Evolutionary conservation across 2,329 filamentous ascomycete genomes (phyloP).

Genomic region (Neonectria sp.): DNA sequence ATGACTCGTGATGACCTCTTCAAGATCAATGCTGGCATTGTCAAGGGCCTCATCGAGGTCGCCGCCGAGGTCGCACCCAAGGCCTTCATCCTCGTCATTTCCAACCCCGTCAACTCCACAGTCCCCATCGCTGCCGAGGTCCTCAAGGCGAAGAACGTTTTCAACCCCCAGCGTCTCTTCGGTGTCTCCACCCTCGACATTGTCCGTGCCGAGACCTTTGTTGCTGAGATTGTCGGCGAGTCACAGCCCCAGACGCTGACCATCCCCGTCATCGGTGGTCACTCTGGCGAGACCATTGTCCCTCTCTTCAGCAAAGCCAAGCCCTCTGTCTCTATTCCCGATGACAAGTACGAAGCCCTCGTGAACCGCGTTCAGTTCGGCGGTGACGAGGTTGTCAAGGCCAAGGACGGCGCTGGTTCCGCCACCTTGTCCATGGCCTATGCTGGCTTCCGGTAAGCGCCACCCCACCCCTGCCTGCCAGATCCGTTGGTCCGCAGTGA

Average conservation of each 20-base stretch:
- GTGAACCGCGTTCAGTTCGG: slow-evolving; percentile 98
- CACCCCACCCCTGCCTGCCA: neutral
- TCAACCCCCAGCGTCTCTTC: slow-evolving; percentile 96
- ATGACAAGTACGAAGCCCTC: slow-evolving; percentile 90
- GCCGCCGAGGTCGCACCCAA: slow-evolving; percentile 92
- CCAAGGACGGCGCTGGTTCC: slow-evolving; percentile 92
- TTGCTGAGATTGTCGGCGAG: slow-evolving; percentile 86
- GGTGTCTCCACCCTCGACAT: slow-evolving; percentile 99
- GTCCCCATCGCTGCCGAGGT: slow-evolving; percentile 98
- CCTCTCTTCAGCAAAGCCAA: slow-evolving; percentile 95
- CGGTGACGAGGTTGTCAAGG: slow-evolving; percentile 96
- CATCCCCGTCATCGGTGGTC: slow-evolving; percentile 95
- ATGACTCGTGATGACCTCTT: slow-evolving; percentile 99
- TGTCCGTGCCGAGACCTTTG: slow-evolving; percentile 97
- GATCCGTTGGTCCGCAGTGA: slow-evolving; percentile 12
- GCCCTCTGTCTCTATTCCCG: slow-evolving; percentile 84
- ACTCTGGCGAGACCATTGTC: slow-evolving; percentile 98
- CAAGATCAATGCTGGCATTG: slow-evolving; percentile 99
- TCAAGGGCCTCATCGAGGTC: slow-evolving; percentile 92
- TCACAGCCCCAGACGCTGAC: slow-evolving; percentile 85
- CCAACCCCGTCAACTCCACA: slow-evolving; percentile 99
- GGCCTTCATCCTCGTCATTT: slow-evolving; percentile 96
- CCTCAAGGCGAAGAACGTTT: slow-evolving; percentile 92
- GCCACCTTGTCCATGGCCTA: slow-evolving; percentile 96
- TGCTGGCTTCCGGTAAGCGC: slow-evolving; percentile 87